phyloP scores from a whole-genome alignment of 495 filamentous ascomycete genomes.

The Aspergillus heteromorphus region DNA sequence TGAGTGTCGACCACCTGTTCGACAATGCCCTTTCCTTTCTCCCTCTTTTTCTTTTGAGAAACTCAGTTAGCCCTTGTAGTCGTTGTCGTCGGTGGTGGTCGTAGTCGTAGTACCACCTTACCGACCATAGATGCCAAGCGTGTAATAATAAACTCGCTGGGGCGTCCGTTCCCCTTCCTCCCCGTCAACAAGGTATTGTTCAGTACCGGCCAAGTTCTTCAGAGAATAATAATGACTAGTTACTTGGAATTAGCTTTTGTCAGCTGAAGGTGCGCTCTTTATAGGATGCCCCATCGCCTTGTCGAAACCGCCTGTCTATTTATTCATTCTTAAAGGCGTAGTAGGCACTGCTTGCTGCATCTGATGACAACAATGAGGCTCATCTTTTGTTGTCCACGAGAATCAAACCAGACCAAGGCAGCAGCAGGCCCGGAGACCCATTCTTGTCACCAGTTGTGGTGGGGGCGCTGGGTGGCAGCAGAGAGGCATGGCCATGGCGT shows the following conservation, averaged over 20 bases:
- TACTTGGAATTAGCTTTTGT: constrained; percentile 8
- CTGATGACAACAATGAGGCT: too few relatives aligned
- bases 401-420: not conserved
- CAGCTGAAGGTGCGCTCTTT: not conserved
- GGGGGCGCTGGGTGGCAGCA: constrained; percentile 11
- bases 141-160: not conserved
- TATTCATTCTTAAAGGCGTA: too few relatives aligned
- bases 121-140: not conserved
- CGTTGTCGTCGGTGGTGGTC: too few relatives aligned
- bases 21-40: not conserved
- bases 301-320: not conserved
- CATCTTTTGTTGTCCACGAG: not conserved
- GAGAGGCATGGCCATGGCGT: constrained; percentile 16
- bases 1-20: not conserved
- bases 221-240: constrained; percentile 6
- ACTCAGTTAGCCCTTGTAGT: too few relatives aligned
- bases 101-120: not conserved
- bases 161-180: not conserved
- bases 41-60: not conserved
- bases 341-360: too few relatives aligned
- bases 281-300: not conserved
- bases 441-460: constrained; percentile 12
- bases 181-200: constrained; percentile 1
- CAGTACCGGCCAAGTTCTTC: constrained; percentile 14
- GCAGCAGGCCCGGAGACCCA: constrained; percentile 1